A percentile compares a stretch with the other conserved stretches of the same genome.
phyloP scores from a whole-genome alignment of 2,329 filamentous ascomycete genomes.

The Chaetomium globosum region DNA sequence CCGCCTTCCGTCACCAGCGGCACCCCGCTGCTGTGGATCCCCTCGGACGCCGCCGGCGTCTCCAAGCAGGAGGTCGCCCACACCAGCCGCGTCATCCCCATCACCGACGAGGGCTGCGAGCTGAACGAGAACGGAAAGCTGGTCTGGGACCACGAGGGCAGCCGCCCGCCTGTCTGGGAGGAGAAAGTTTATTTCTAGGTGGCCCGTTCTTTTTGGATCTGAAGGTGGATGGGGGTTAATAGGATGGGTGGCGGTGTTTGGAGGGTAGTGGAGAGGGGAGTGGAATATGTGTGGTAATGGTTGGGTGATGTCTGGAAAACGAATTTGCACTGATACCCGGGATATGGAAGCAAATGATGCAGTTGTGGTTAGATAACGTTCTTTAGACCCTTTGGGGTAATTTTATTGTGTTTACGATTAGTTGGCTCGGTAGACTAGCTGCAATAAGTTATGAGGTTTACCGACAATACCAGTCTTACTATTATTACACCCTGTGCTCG shows the following conservation, averaged over 20 bases:
- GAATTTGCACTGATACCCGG: slow-evolving; percentile 20
- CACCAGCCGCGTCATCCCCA: slow-evolving; percentile 70
- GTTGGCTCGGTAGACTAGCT: neutral
- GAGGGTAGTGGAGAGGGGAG: neutral
- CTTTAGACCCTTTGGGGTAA: slow-evolving; percentile 1
- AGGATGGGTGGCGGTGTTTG: neutral
- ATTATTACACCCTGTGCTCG: too few relatives aligned
- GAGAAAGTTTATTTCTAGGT: slow-evolving; percentile 44
- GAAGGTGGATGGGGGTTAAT: neutral
- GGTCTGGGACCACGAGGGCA: slow-evolving; percentile 42
- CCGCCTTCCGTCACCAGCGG: slow-evolving; percentile 68
- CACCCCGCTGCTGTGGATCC: slow-evolving; percentile 80
- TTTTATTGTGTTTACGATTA: slow-evolving; percentile 6
- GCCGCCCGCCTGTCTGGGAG: slow-evolving; percentile 43
- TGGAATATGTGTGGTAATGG: neutral
- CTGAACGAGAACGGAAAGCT: slow-evolving; percentile 64
- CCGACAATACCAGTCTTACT: too few relatives aligned
- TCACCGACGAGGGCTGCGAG: slow-evolving; percentile 76
- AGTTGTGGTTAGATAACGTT: slow-evolving; percentile 4
- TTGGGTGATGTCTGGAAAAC: slow-evolving; percentile 3
- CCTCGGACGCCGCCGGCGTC: slow-evolving; percentile 72
- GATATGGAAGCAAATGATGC: neutral
- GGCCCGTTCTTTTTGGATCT: neutral
- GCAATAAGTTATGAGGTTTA: neutral
- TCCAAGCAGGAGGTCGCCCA: slow-evolving; percentile 76